phyloP scores from a whole-genome alignment of 169 alveolate species.

The Cryptosporidium felis region DNA sequence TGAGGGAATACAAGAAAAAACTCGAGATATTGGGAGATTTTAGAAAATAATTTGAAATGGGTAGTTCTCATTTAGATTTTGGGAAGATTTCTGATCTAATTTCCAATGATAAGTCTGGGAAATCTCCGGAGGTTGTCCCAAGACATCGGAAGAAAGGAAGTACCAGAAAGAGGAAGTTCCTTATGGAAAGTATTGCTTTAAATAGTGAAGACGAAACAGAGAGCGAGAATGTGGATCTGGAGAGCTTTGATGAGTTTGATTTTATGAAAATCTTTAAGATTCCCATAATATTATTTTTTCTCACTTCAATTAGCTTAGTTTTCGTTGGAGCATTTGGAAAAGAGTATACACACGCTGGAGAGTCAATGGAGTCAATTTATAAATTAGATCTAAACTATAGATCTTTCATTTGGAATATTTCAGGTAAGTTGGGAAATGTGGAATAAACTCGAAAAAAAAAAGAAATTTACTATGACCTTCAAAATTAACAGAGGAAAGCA shows the following conservation, averaged over 20 bases:
- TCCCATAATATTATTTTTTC: conserved; percentile 8
- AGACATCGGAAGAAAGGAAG: too few relatives aligned
- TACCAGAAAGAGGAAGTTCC: too few relatives aligned
- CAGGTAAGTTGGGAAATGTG: conserved; percentile 18
- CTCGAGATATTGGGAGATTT: too few relatives aligned
- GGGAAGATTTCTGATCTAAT: too few relatives aligned
- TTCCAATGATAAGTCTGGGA: too few relatives aligned
- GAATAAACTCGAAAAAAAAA: too few relatives aligned
- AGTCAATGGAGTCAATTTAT: not conserved
- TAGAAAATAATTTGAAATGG: too few relatives aligned
- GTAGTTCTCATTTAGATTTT: too few relatives aligned
- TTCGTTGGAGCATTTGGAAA: conserved; percentile 10
- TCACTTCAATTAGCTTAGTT: conserved; percentile 7
- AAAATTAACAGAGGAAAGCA: conserved; percentile 11
- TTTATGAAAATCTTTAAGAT: conserved; percentile 1
- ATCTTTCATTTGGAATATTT: not conserved
- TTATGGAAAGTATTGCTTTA: not conserved
- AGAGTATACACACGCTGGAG: not conserved
- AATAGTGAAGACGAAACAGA: conserved; percentile 11
- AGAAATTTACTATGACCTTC: too few relatives aligned
- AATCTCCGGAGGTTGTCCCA: too few relatives aligned
- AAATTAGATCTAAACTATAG: not conserved
- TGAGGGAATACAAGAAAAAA: too few relatives aligned
- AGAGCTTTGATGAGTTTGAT: not conserved
- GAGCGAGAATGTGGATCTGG: not conserved